A percentile compares a stretch with the other conserved stretches of the same genome.
Evolutionary conservation across 1,284 basidiomycete species (phyloP).

Genomic region (Fomitopsis betulina): DNA sequence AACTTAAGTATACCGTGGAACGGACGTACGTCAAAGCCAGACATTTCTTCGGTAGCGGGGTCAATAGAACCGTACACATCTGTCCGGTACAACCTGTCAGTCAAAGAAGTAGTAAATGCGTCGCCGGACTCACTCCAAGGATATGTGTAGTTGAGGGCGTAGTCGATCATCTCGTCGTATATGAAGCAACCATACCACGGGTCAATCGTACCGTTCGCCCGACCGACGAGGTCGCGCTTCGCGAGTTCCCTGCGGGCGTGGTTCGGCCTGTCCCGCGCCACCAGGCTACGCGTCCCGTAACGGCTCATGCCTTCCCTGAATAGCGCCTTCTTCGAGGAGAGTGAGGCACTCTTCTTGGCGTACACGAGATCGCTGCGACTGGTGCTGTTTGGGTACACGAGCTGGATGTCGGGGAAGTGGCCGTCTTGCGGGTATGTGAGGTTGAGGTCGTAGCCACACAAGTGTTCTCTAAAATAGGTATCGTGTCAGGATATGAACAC

Average conservation of each 20-base stretch:
- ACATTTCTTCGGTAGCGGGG: slow-evolving; percentile 3
- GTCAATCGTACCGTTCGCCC: slow-evolving; percentile 28
- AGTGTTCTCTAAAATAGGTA: slow-evolving; percentile 41
- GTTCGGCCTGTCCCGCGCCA: background rate
- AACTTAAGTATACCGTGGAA: background rate
- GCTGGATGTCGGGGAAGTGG: slow-evolving; percentile 40
- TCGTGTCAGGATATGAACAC: background rate
- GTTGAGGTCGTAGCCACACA: slow-evolving; percentile 65
- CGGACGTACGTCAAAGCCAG: slow-evolving; percentile 20
- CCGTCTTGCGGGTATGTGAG: slow-evolving; percentile 65
- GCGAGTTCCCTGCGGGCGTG: slow-evolving; percentile 4
- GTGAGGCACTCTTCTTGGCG: slow-evolving; percentile 2
- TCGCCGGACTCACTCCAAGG: slow-evolving; percentile 56
- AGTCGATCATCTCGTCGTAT: slow-evolving; percentile 32
- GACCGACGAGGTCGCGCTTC: slow-evolving; percentile 23
- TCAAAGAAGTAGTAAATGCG: background rate
- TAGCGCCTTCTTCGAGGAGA: slow-evolving; percentile 7
- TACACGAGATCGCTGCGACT: background rate
- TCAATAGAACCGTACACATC: slow-evolving; percentile 8
- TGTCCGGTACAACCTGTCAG: slow-evolving; percentile 1
- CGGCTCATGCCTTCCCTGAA: background rate
- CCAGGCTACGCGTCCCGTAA: background rate
- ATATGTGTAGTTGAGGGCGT: slow-evolving; percentile 39
- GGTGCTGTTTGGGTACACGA: slow-evolving; percentile 2
- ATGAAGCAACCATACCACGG: slow-evolving; percentile 33